Evolutionary conservation across 176 grass and related monocot species (phyloP).

Genomic region (Bromus sterilis): DNA sequence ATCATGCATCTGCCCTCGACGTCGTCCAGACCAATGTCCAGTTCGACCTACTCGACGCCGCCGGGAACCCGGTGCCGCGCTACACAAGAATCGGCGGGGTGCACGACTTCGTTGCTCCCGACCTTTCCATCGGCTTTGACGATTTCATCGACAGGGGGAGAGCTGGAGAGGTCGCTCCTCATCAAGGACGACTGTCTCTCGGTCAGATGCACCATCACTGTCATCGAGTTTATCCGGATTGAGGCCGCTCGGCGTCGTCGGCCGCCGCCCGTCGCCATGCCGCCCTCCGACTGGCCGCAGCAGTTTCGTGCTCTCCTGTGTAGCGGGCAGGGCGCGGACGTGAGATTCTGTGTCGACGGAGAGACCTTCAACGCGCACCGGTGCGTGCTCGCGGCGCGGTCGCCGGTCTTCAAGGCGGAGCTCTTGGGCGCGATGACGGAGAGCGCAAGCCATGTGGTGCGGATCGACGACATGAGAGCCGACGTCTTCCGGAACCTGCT

Average conservation of each 20-base stretch:
- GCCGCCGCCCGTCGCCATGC: neutral
- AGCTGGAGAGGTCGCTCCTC: constrained; percentile 10
- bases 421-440: no score
- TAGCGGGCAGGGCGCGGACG: constrained; percentile 15
- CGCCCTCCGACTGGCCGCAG: constrained; percentile 8
- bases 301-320: constrained; percentile 17
- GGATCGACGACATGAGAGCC: no score
- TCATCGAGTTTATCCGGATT: neutral
- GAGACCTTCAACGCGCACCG: constrained; percentile 26
- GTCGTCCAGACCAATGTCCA: neutral
- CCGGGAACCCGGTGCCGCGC: neutral
- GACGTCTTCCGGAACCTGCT: no score
- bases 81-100: no score
- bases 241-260: neutral
- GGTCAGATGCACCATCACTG: constrained; percentile 1
- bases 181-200: constrained; percentile 4
- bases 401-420: no score
- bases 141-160: neutral
- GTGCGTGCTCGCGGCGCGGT: constrained; percentile 1
- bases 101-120: no score
- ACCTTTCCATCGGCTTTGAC: neutral
- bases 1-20: no score
- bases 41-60: constrained; percentile 14
- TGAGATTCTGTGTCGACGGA: constrained; percentile 25
- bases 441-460: no score